phyloP scores from a whole-genome alignment of 768 basidiomycete species.

The Termitomyces sp. region DNA sequence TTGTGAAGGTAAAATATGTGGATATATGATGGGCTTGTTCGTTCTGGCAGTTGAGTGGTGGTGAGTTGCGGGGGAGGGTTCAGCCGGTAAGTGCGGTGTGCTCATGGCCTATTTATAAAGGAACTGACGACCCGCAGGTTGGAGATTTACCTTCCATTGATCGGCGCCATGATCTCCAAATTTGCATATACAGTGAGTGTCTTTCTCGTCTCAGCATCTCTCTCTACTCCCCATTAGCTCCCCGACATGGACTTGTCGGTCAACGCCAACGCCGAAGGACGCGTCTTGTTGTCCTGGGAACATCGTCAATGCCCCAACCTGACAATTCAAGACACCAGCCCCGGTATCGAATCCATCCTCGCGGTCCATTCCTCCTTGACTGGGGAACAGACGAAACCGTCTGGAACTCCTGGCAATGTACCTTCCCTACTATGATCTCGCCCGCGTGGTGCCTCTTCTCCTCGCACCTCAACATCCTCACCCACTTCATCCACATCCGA shows the following conservation, averaged over 20 bases:
- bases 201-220: too few species aligned
- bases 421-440: constrained; percentile 75
- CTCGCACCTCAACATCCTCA: constrained; percentile 58
- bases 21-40: constrained; percentile 88
- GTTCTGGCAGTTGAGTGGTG: constrained; percentile 79
- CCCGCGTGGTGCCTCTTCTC: constrained; percentile 81
- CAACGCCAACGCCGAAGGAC: constrained; percentile 91
- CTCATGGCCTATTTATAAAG: too few species aligned
- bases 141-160: constrained; percentile 82
- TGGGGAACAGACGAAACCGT: constrained; percentile 83
- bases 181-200: constrained; percentile 61
- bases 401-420: constrained; percentile 95
- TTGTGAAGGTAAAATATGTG: constrained; percentile 73
- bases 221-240: constrained; percentile 53
- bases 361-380: constrained; percentile 68
- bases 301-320: constrained; percentile 70
- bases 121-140: too few species aligned
- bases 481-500: constrained; percentile 24
- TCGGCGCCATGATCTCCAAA: constrained; percentile 68
- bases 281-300: constrained; percentile 93
- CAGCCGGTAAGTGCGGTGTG: constrained; percentile 47
- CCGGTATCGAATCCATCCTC: constrained; percentile 53
- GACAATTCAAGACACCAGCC: constrained; percentile 46
- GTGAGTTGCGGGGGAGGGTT: constrained; percentile 66
- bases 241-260: constrained; percentile 95